Evolutionary conservation across 352 stramenopile genomes (phyloP).

Genomic region (Globisporangium lucens): DNA sequence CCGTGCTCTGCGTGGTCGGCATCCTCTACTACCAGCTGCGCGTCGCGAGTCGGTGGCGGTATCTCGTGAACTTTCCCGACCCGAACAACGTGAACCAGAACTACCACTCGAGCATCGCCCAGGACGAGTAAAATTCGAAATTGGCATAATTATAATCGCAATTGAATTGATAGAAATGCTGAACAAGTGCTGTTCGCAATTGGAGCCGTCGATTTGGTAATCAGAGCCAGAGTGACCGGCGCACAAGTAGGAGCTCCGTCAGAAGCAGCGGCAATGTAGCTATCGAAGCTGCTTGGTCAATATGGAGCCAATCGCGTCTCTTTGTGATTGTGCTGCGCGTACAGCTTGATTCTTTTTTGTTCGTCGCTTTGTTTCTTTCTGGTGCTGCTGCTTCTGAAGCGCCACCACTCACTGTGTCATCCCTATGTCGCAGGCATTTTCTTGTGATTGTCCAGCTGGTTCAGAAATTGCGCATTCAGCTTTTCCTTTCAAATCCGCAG

Average conservation of each 20-base stretch:
- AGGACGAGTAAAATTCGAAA: not conserved
- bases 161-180: not conserved
- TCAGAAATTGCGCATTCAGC: conserved; percentile 22
- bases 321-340: not conserved
- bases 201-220: too few species aligned
- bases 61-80: conserved; percentile 63
- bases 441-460: conserved; percentile 24
- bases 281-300: too few species aligned
- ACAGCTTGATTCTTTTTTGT: not conserved
- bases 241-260: too few species aligned
- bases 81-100: conserved; percentile 14
- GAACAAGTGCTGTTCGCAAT: too few species aligned
- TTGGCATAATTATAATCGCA: not conserved
- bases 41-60: conserved; percentile 67
- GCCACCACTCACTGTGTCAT: not conserved
- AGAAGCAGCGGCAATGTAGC: too few species aligned
- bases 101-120: not conserved
- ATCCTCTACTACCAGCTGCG: conserved; percentile 68
- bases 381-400: not conserved
- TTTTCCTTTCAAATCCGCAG: not conserved
- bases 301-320: not conserved
- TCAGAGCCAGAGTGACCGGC: too few species aligned
- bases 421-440: conserved; percentile 20
- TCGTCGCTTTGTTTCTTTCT: conserved; percentile 4
- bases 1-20: conserved; percentile 35